These are phyloP conservation scores for Cyclotella choctawhatcheeana DNA, from an alignment of 108 stramenopile genomes.

Conservation along the genomic window DNA sequence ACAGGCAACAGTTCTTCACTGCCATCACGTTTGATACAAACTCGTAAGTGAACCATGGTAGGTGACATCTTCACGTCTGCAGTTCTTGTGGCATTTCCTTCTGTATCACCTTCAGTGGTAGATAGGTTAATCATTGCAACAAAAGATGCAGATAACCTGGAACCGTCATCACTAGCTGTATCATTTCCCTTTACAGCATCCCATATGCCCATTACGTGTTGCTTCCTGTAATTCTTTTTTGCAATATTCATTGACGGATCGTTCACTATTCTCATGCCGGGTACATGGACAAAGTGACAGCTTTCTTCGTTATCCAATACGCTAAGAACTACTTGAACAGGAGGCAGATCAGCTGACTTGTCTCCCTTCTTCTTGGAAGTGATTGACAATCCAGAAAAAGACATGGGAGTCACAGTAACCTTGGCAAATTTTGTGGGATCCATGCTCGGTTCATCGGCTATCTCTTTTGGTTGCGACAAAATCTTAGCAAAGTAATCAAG, in stretches of 20 bases:
- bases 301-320: not conserved
- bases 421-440: not conserved
- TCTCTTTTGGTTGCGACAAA: not conserved
- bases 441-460: not conserved
- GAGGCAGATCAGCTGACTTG: not conserved
- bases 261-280: not conserved
- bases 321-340: conserved; percentile 5
- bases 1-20: conserved; percentile 1
- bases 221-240: conserved; percentile 2
- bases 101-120: not conserved
- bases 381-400: conserved; percentile 8
- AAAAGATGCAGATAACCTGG: not conserved
- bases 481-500: not conserved
- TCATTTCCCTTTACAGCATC: not conserved
- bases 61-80: not conserved
- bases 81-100: not conserved
- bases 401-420: not conserved
- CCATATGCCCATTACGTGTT: conserved; percentile 9
- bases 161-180: not conserved
- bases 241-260: not conserved
- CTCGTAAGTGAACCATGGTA: not conserved
- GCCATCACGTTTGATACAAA: conserved; percentile 7
- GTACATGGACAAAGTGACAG: not conserved
- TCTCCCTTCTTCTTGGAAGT: not conserved
- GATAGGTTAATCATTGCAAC: not conserved